phyloP scores from a whole-genome alignment of 176 grass and related monocot genomes.

The Avena eriantha region DNA sequence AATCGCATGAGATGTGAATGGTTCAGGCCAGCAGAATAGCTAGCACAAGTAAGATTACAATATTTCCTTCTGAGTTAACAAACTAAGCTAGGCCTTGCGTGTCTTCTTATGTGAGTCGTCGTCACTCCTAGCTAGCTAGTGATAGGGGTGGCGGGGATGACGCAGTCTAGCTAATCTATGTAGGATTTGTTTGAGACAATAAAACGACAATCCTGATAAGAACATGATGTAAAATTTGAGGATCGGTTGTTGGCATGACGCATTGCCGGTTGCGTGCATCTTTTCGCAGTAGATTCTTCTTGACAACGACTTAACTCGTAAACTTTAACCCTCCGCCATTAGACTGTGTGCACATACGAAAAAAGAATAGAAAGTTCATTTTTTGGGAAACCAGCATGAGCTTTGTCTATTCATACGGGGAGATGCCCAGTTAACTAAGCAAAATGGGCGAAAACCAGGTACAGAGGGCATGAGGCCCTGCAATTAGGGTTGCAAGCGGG shows the following conservation, averaged over 20 bases:
- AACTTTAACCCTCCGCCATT: background rate
- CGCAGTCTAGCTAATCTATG: conserved; percentile 23
- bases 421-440: no score
- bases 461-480: no score
- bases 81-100: conserved; percentile 1
- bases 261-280: conserved; percentile 14
- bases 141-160: conserved; percentile 40
- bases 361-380: background rate
- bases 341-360: background rate
- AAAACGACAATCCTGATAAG: conserved; percentile 57
- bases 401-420: no score
- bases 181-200: conserved; percentile 44
- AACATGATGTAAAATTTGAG: conserved; percentile 14
- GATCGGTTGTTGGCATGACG: conserved; percentile 7
- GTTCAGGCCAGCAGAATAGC: background rate
- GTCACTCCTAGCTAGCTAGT: conserved; percentile 25
- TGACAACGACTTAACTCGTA: conserved; percentile 15
- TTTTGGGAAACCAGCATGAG: background rate
- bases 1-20: background rate
- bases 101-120: conserved; percentile 13
- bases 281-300: conserved; percentile 23
- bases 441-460: no score
- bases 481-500: no score
- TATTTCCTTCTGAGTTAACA: background rate
- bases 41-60: conserved; percentile 11